Evolutionary conservation across 2,329 filamentous ascomycete genomes (phyloP).

Genomic region (Laburnicola sp.): DNA sequence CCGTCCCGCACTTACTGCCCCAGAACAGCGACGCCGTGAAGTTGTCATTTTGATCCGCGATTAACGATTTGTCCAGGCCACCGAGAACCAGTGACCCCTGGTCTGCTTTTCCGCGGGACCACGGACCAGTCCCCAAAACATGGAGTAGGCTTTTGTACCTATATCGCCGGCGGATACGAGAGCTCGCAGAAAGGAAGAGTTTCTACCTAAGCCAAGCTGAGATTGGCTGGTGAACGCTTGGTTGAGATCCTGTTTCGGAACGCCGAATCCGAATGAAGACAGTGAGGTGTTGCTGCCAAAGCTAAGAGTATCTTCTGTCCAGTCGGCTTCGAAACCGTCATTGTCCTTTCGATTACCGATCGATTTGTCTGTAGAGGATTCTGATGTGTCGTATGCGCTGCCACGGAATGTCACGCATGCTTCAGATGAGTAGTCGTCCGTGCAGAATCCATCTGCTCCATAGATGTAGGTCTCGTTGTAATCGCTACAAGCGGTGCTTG

Average conservation of each 20-base stretch:
- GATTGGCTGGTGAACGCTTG: conserved; percentile 19
- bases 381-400: conserved; percentile 15
- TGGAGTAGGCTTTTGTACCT: conserved; percentile 33
- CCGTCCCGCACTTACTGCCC: conserved; percentile 25
- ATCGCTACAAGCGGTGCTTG: conserved; percentile 11
- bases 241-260: conserved; percentile 16
- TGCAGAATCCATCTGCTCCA: conserved; percentile 14
- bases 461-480: conserved; percentile 25
- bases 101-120: conserved; percentile 21
- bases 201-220: conserved; percentile 32
- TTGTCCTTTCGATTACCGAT: conserved; percentile 10
- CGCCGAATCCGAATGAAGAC: conserved; percentile 16
- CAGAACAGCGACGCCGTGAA: conserved; percentile 20
- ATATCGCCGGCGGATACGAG: conserved; percentile 32
- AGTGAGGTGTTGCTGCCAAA: conserved; percentile 15
- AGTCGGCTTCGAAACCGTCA: conserved; percentile 16
- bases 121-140: conserved; percentile 39
- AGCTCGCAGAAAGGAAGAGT: conserved; percentile 36
- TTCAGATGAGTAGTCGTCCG: conserved; percentile 7
- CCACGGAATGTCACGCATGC: conserved; percentile 19
- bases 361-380: conserved; percentile 10
- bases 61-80: conserved; percentile 22
- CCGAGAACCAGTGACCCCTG: conserved; percentile 35
- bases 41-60: conserved; percentile 17
- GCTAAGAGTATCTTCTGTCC: conserved; percentile 14